phyloP scores from a whole-genome alignment of 1,139 yeast species.

The Cylindricascospora bacillispora region DNA sequence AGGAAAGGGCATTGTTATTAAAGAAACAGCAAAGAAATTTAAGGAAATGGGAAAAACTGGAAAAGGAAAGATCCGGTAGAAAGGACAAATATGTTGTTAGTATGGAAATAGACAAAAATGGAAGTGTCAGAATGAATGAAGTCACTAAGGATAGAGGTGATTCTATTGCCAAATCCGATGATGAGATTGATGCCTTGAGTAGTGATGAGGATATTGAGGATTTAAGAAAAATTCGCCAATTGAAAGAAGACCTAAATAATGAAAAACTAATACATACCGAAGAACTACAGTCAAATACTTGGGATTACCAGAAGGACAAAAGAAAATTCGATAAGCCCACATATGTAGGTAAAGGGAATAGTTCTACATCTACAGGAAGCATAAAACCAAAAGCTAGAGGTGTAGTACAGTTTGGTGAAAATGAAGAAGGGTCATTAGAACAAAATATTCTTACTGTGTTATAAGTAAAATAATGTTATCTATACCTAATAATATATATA shows the following conservation, averaged over 20 bases:
- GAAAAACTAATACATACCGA: conserved; percentile 23
- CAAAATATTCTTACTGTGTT: conserved; percentile 17
- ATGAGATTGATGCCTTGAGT: conserved; percentile 18
- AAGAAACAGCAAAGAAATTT: conserved; percentile 71
- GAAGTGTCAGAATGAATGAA: conserved; percentile 40
- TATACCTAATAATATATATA: too few species aligned
- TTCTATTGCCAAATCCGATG: conserved; percentile 17
- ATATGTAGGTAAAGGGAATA: conserved; percentile 14
- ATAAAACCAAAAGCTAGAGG: too few species aligned
- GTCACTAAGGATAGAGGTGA: conserved; percentile 11
- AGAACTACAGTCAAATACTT: conserved; percentile 29
- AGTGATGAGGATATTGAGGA: conserved; percentile 23
- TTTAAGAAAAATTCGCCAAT: conserved; percentile 22
- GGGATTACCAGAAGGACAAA: conserved; percentile 48
- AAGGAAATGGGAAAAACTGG: conserved; percentile 47
- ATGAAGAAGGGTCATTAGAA: conserved; percentile 13
- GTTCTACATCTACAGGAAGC: too few species aligned
- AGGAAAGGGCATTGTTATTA: conserved; percentile 71
- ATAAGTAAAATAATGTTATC: too few species aligned
- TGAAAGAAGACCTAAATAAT: conserved; percentile 26
- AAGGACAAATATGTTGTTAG: conserved; percentile 57
- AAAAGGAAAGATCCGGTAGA: conserved; percentile 50
- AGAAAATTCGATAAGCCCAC: conserved; percentile 33
- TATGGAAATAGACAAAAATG: conserved; percentile 60
- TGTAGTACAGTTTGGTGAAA: conserved; percentile 15